Base-by-base conservation (phyloP, 1,139 yeast species). In the Neolecta irregularis region DNA sequence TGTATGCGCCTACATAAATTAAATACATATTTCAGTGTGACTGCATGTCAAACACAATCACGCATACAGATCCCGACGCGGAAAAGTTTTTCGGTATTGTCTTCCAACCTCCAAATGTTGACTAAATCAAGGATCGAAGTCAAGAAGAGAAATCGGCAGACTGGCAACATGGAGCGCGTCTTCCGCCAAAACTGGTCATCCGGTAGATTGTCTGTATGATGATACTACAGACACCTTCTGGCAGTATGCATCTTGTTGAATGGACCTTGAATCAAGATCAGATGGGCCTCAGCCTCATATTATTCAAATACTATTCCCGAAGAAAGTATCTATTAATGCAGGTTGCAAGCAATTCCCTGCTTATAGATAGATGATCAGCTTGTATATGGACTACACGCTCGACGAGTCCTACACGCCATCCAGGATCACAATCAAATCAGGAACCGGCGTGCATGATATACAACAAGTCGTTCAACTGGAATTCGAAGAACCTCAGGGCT, bases 361-460 rank as follows among this genome's bases (percentile, higher is more conserved):
- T 24, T 16, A 23, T 24, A 8, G 4, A 13, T 30, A 30, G 40
- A 56, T 81, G 39, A 59, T 91, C 3, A 72, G 83, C 1, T 53
- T 91, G 12, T 91, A 75, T 62, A 62, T 74, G 32, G 72, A 76
- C 52, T 68, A 65, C 53, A 54, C 61, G 3, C 54, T 68, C 4
- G 98, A 91, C 53, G 98, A 91, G 53, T 78, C 93, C 17, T 91
- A 91, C 49, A 83, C 98, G 0, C 98, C 99, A 0, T 69, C 75
- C 17, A 65, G 67, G 41, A 67, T 91, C 26, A 61, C 65, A 21
- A 62, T 88, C 1, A 60, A 69, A 51, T 85, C 92, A 0, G 99
- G 99, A 0, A 73, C 77, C 19, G 85, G 93, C 3, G 74, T 76
- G 13, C 80, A 83, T 60, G 94, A 85, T 52, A 61, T 83, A 39